Conservation (phyloP, 2,329 filamentous ascomycete species). For the Davidsoniella virescens region DNA sequence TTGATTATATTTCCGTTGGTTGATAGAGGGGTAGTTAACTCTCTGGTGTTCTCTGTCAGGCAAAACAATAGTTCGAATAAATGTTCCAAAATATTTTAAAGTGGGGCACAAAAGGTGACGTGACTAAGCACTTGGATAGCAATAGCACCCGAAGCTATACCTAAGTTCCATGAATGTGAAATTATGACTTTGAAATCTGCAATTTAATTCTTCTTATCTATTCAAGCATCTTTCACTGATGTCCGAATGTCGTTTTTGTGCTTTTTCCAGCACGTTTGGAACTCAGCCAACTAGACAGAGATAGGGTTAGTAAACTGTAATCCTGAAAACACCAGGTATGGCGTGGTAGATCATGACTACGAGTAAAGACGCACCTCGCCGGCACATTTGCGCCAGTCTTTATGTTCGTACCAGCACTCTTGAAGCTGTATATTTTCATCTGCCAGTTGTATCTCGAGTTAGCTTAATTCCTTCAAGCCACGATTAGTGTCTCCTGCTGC, state of each 20-base stretch:
- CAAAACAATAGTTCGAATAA: too few species aligned
- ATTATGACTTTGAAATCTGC: background rate
- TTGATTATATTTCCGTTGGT: too few species aligned
- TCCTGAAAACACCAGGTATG: too few species aligned
- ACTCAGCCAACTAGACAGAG: constrained; percentile 60
- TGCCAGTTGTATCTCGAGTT: constrained; percentile 21
- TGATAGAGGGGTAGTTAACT: background rate
- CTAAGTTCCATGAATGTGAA: too few species aligned
- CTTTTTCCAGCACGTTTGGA: constrained; percentile 79
- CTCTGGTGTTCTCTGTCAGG: background rate
- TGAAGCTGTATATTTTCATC: constrained; percentile 83
- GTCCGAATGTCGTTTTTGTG: constrained; percentile 79
- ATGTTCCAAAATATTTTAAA: too few species aligned
- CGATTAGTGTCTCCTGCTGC: background rate
- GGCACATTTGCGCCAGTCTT: constrained; percentile 83
- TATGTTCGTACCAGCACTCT: constrained; percentile 90
- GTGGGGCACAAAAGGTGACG: background rate
- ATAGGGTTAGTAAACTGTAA: background rate
- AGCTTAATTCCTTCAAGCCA: background rate
- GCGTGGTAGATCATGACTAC: too few species aligned
- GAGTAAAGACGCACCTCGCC: constrained; percentile 51
- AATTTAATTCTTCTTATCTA: background rate
- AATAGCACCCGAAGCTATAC: too few species aligned
- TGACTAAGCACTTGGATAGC: constrained; percentile 4
- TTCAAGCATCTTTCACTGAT: constrained; percentile 48